A percentile compares a stretch with the other conserved stretches of the same genome.
phyloP scores from a whole-genome alignment of 305 asterid genomes.

The Fraxinus latifolia region DNA sequence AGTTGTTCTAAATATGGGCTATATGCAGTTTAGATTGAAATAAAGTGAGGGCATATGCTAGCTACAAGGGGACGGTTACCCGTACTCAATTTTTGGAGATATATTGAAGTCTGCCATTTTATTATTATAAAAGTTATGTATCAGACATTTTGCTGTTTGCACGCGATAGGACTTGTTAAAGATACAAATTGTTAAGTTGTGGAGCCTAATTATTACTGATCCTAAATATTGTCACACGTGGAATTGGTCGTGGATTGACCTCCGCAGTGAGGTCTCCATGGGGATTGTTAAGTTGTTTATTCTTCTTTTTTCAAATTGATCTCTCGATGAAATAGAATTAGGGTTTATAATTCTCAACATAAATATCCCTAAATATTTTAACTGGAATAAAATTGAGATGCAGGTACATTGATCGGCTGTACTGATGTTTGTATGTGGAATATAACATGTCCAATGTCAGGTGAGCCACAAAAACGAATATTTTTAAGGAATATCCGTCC shows the following conservation, averaged over 20 bases:
- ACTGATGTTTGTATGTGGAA: slow-evolving; percentile 60
- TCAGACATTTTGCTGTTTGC: not conserved
- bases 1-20: not conserved
- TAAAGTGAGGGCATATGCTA: not conserved
- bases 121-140: not conserved
- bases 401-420: slow-evolving; percentile 70
- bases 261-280: no score
- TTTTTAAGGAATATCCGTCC: not conserved
- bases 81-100: not conserved
- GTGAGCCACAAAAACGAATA: not conserved
- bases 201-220: no score
- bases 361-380: not conserved
- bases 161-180: not conserved
- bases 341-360: not conserved
- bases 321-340: no score
- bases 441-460: slow-evolving; percentile 77
- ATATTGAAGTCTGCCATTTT: not conserved
- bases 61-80: not conserved
- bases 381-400: not conserved
- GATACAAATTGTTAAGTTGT: not conserved
- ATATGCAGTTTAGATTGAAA: not conserved
- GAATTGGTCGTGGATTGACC: no score
- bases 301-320: no score
- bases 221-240: no score
- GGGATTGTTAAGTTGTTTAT: no score